Evolutionary conservation across 1,139 yeast genomes (phyloP).

Genomic region (Sugiyamaella paludigena): DNA sequence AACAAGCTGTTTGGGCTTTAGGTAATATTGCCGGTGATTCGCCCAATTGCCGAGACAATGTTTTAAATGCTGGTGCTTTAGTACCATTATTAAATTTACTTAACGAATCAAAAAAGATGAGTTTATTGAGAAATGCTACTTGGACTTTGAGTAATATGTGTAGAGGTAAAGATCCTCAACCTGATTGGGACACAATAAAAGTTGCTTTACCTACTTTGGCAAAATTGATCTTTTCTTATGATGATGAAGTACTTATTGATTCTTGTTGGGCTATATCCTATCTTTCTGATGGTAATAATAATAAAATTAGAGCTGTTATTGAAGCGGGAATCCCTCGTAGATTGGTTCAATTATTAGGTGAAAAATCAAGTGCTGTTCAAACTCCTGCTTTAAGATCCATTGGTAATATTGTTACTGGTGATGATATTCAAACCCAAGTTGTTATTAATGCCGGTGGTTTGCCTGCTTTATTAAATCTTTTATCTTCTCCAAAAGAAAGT

Average conservation of each 20-base stretch:
- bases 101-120: slow-evolving; percentile 70
- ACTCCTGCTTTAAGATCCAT: slow-evolving; percentile 97
- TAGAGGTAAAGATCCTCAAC: slow-evolving; percentile 95
- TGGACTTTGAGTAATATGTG: slow-evolving; percentile 97
- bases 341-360: slow-evolving; percentile 82
- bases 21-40: slow-evolving; percentile 99
- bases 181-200: slow-evolving; percentile 86
- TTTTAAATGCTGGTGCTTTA: slow-evolving; percentile 81
- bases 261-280: slow-evolving; percentile 99
- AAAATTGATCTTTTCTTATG: slow-evolving; percentile 83
- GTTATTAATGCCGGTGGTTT: slow-evolving; percentile 92
- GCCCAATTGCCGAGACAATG: slow-evolving; percentile 82
- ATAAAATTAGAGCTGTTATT: slow-evolving; percentile 93
- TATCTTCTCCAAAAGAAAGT: slow-evolving; percentile 83
- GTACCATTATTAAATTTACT: slow-evolving; percentile 79
- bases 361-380: slow-evolving; percentile 82
- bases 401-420: slow-evolving; percentile 97
- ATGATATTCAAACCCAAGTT: slow-evolving; percentile 90
- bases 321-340: slow-evolving; percentile 95
- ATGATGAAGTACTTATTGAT: slow-evolving; percentile 90
- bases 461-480: slow-evolving; percentile 75
- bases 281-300: slow-evolving; percentile 86
- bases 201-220: slow-evolving; percentile 90
- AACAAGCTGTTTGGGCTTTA: slow-evolving; percentile 98
- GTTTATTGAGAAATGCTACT: slow-evolving; percentile 91